A percentile compares a stretch with the other conserved stretches of the same genome.
Conservation (phyloP, 331 rosid species). For the Malus hybrid region DNA sequence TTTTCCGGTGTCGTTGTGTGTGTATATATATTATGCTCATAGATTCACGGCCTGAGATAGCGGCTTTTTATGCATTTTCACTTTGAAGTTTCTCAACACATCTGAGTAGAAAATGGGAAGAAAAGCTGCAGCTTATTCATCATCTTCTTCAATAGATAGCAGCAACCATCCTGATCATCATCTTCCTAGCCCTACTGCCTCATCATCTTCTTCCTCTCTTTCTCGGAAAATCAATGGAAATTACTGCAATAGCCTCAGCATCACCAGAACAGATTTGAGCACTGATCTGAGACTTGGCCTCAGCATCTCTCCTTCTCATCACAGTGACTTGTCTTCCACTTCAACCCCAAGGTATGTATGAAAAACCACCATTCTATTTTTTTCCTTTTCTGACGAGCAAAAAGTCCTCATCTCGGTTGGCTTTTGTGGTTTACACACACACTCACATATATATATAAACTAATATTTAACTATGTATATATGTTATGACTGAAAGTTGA, state of each 20-base stretch:
- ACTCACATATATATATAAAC: neutral
- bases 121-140: neutral
- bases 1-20: neutral
- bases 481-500: neutral
- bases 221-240: neutral
- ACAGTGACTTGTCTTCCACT: conserved; percentile 14
- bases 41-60: conserved; percentile 5
- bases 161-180: conserved; percentile 7
- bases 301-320: neutral
- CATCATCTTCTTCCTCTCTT: conserved; percentile 11
- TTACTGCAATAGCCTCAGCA: neutral
- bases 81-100: neutral
- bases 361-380: too few species aligned
- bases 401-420: neutral
- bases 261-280: conserved; percentile 6
- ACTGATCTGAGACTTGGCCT: conserved; percentile 21
- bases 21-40: neutral
- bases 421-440: neutral
- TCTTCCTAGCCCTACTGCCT: neutral
- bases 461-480: neutral
- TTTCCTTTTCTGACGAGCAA: too few species aligned
- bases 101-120: conserved; percentile 1
- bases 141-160: conserved; percentile 15
- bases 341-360: conserved; percentile 5
- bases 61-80: neutral